A percentile compares a stretch with the other conserved stretches of the same genome.
These are phyloP conservation scores for Phytophthora ramorum DNA, from an alignment of 352 stramenopile genomes.

Conservation along the genomic window DNA sequence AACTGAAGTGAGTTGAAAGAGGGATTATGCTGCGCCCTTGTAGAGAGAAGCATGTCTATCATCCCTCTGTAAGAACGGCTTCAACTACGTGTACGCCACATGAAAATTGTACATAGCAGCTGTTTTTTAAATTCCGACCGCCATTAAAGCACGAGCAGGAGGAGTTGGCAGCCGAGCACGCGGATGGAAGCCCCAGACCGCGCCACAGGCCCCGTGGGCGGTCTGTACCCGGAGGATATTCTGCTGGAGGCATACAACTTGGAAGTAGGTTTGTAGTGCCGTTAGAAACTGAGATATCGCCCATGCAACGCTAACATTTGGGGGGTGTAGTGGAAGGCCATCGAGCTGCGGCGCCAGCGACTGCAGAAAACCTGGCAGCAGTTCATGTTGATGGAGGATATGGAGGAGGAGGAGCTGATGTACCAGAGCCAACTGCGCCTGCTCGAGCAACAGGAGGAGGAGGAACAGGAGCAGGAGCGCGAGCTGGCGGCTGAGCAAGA, in stretches of 20 bases:
- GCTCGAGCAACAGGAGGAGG: conserved; percentile 30
- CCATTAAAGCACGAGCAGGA: background rate
- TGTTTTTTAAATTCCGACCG: background rate
- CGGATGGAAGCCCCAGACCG: conserved; percentile 37
- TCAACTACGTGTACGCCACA: conserved; percentile 34
- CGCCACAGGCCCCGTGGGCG: conserved; percentile 12
- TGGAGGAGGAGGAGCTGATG: conserved; percentile 58
- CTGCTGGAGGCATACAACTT: conserved; percentile 70
- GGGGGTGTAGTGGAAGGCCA: conserved; percentile 58
- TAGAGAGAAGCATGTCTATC: conserved; percentile 24
- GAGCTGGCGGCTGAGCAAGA: background rate
- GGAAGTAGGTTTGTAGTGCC: conserved; percentile 42
- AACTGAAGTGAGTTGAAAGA: conserved; percentile 11
- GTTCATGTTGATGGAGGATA: conserved; percentile 52
- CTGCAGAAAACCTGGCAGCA: conserved; percentile 67
- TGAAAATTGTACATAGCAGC: background rate
- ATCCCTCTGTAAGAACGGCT: conserved; percentile 52
- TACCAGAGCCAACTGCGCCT: conserved; percentile 40
- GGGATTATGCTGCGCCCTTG: conserved; percentile 20
- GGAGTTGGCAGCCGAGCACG: conserved; percentile 2
- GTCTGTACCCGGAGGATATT: conserved; percentile 50
- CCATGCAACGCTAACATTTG: background rate
- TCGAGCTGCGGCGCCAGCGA: conserved; percentile 63
- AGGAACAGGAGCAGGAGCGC: conserved; percentile 13
- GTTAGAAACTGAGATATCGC: background rate